These are phyloP conservation scores for Mycena indigotica DNA, from an alignment of 768 basidiomycete genomes.

Conservation along the genomic window DNA sequence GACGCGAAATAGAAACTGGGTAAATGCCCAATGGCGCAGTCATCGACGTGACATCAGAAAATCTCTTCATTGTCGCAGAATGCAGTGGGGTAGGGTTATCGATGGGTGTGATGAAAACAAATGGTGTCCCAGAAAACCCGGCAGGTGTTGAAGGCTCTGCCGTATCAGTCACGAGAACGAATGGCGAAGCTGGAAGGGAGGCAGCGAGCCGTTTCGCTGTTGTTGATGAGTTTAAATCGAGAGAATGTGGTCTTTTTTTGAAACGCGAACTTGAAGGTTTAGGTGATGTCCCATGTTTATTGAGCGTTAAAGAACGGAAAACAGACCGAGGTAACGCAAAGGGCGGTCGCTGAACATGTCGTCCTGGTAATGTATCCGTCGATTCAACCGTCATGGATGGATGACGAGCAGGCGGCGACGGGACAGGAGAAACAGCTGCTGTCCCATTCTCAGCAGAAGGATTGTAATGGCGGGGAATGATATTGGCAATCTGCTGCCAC, in stretches of 20 bases:
- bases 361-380: neutral
- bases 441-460: conserved; percentile 19
- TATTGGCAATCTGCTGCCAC: conserved; percentile 14
- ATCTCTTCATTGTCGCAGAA: conserved; percentile 9
- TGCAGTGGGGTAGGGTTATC: conserved; percentile 15
- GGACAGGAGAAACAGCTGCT: neutral
- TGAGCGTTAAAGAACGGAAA: conserved; percentile 16
- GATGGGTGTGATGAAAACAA: conserved; percentile 17
- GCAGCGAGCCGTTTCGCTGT: conserved; percentile 5
- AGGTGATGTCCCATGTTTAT: conserved; percentile 7
- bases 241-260: conserved; percentile 6
- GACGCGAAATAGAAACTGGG: conserved; percentile 15
- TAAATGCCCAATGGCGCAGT: conserved; percentile 10
- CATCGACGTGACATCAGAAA: conserved; percentile 19
- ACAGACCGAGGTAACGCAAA: conserved; percentile 11
- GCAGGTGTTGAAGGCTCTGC: neutral
- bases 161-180: conserved; percentile 16
- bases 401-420: conserved; percentile 14
- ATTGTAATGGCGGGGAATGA: conserved; percentile 14
- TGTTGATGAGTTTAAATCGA: conserved; percentile 2
- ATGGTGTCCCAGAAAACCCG: conserved; percentile 6
- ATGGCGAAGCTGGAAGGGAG: conserved; percentile 16
- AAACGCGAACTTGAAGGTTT: neutral
- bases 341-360: neutral
- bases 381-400: neutral